These are phyloP conservation scores for Tagetes patula DNA, from an alignment of 129 eudicot genomes.

Conservation along the genomic window DNA sequence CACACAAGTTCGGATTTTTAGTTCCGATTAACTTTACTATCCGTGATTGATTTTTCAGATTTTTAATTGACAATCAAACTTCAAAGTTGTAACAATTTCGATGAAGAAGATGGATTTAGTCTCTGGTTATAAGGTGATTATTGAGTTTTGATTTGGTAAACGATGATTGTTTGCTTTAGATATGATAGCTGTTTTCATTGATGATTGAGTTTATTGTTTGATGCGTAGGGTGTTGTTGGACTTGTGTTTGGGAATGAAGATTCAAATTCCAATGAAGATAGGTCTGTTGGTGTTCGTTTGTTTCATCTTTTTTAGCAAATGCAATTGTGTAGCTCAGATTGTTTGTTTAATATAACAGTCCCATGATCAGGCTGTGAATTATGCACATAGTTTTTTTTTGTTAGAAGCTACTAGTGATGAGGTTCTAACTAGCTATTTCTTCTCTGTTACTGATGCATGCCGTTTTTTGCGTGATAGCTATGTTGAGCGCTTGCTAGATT, in stretches of 20 bases:
- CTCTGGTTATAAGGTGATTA: conserved; percentile 43
- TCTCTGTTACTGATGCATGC: conserved; percentile 1
- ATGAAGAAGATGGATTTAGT: conserved; percentile 44
- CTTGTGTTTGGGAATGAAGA: conserved; percentile 77
- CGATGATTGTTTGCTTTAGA: not conserved
- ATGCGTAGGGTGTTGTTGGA: conserved; percentile 78
- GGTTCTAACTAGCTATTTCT: conserved; percentile 11
- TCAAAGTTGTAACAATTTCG: not conserved
- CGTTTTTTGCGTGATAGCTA: conserved; percentile 48
- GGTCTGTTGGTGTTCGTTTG: conserved; percentile 49
- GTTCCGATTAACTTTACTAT: conserved; percentile 4
- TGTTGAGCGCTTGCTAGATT: conserved; percentile 90
- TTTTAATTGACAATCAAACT: not conserved
- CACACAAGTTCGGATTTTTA: not conserved
- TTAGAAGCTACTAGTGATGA: not conserved
- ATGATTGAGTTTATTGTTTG: not conserved
- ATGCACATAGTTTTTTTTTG: no score
- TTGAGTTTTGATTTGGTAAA: not conserved
- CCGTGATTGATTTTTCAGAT: conserved; percentile 21
- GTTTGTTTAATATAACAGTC: not conserved
- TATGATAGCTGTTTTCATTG: not conserved
- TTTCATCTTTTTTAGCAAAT: not conserved
- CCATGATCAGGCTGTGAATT: no score
- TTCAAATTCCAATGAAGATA: conserved; percentile 71
- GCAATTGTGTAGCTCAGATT: not conserved